These are phyloP conservation scores for Closterium sp. DNA, from an alignment of 139 green algal species.

Conservation along the genomic window DNA sequence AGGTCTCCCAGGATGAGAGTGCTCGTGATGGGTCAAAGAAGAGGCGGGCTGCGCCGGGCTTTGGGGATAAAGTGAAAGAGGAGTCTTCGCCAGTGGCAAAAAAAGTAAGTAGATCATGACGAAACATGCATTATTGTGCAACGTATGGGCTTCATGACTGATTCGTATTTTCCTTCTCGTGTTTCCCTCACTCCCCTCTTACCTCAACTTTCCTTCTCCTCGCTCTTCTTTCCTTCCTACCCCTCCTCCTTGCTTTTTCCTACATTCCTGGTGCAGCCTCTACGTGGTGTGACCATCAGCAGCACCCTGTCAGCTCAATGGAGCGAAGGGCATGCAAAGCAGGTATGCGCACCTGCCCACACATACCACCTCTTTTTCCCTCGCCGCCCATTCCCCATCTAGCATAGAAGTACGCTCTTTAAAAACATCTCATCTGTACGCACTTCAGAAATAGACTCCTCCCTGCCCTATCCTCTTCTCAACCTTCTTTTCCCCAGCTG, in stretches of 20 bases:
- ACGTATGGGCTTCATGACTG: too few relatives aligned
- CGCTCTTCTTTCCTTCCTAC: neutral
- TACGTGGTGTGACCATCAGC: neutral
- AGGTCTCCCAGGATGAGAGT: neutral
- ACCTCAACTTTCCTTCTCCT: too few relatives aligned
- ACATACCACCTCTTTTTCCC: too few relatives aligned
- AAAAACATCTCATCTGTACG: too few relatives aligned
- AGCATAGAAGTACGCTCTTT: too few relatives aligned
- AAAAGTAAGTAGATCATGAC: neutral
- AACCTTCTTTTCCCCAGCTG: neutral
- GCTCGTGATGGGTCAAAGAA: neutral
- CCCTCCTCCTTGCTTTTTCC: constrained; percentile 10
- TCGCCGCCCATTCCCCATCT: too few relatives aligned
- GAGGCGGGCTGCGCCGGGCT: neutral
- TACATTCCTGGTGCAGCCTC: neutral
- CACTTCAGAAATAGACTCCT: too few relatives aligned
- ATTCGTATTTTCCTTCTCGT: too few relatives aligned
- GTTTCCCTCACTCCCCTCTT: too few relatives aligned
- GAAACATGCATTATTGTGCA: too few relatives aligned
- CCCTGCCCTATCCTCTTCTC: neutral
- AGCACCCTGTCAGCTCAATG: neutral
- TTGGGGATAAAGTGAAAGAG: neutral
- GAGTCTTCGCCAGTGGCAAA: neutral
- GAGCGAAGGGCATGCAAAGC: neutral
- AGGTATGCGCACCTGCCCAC: neutral